Evolutionary conservation across 331 rosid species (phyloP).

Genomic region (Arachis monticola): DNA sequence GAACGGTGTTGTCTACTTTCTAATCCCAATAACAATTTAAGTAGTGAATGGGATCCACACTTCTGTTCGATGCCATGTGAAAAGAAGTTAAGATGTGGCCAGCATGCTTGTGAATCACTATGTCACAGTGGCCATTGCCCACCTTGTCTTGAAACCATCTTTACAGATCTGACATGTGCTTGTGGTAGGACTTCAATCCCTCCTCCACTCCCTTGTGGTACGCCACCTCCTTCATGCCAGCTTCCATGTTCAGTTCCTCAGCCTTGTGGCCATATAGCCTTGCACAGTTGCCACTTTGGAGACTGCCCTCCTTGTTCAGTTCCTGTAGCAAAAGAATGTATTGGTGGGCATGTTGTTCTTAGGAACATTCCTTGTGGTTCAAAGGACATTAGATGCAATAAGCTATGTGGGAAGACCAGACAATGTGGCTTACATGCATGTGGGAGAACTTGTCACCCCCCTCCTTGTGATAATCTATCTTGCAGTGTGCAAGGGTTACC

Average conservation of each 20-base stretch:
- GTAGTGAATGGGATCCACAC: slow-evolving; percentile 86
- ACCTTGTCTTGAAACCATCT: slow-evolving; percentile 90
- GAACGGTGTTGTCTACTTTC: slow-evolving; percentile 86
- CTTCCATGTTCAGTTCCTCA: slow-evolving; percentile 85
- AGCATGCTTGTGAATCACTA: slow-evolving; percentile 82
- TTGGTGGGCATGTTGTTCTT: slow-evolving; percentile 92
- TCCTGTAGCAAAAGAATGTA: slow-evolving; percentile 89
- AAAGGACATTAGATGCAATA: slow-evolving; percentile 87
- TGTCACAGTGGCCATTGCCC: slow-evolving; percentile 98
- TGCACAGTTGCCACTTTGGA: slow-evolving; percentile 97
- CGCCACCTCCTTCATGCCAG: slow-evolving; percentile 83
- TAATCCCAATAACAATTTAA: slow-evolving; percentile 43
- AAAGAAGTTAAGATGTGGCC: slow-evolving; percentile 90
- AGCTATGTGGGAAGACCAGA: slow-evolving; percentile 93
- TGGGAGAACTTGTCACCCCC: slow-evolving; percentile 76
- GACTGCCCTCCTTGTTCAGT: slow-evolving; percentile 94
- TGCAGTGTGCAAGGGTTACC: slow-evolving; percentile 51
- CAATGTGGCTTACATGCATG: slow-evolving; percentile 93
- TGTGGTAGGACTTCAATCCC: slow-evolving; percentile 86
- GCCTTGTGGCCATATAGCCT: slow-evolving; percentile 86
- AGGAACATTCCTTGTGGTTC: slow-evolving; percentile 96
- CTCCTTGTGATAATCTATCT: slow-evolving; percentile 68
- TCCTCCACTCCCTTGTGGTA: slow-evolving; percentile 93
- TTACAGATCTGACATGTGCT: slow-evolving; percentile 82
- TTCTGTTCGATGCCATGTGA: slow-evolving; percentile 82